These are phyloP conservation scores for Cercospora sp. DNA, from an alignment of 2,329 filamentous ascomycete genomes.

Conservation along the genomic window DNA sequence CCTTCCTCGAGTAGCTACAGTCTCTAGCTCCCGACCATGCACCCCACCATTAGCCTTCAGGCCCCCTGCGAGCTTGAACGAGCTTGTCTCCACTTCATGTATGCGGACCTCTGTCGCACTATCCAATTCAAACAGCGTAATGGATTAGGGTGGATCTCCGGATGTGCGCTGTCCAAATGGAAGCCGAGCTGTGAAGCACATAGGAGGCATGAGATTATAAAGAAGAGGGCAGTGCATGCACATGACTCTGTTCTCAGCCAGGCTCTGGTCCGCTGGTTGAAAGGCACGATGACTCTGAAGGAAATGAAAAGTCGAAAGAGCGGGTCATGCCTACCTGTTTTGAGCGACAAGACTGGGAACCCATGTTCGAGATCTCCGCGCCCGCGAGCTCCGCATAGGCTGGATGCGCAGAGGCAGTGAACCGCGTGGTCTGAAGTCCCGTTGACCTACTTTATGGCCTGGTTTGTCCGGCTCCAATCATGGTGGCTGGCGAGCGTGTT, in stretches of 20 bases:
- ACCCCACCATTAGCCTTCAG: background rate
- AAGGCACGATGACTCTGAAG: background rate
- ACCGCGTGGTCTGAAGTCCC: background rate
- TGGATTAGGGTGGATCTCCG: background rate
- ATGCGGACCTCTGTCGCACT: background rate
- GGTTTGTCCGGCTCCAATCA: background rate
- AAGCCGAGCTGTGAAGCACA: background rate
- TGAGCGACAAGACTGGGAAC: background rate
- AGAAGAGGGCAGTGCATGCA: background rate
- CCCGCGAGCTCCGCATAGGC: background rate
- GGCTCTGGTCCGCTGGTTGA: background rate
- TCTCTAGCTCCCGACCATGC: background rate
- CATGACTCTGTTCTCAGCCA: background rate
- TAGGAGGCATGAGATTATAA: background rate
- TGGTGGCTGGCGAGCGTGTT: background rate
- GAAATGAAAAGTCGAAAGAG: background rate
- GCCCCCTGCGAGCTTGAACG: background rate
- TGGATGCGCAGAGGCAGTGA: background rate
- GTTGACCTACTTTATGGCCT: background rate
- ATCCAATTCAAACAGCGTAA: background rate
- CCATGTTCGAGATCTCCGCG: background rate
- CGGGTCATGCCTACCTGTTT: background rate
- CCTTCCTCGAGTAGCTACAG: background rate
- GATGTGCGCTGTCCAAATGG: background rate
- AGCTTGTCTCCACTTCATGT: conserved; percentile 1